Evolutionary conservation across 2,329 filamentous ascomycete genomes (phyloP).

Genomic region (Phialophora chinensis): DNA sequence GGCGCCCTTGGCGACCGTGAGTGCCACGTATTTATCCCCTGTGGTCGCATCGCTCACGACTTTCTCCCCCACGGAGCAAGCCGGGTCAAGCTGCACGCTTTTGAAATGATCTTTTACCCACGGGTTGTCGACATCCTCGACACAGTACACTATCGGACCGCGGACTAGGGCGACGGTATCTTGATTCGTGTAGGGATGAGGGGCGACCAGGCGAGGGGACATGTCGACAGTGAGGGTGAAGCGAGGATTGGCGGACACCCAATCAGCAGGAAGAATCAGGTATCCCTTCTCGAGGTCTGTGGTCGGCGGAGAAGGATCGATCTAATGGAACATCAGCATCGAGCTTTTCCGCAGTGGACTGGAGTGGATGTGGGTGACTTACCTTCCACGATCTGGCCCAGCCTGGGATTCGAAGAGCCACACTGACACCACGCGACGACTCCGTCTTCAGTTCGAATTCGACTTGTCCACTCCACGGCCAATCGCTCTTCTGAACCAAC

Average conservation of each 20-base stretch:
- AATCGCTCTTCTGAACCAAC: constrained; percentile 60
- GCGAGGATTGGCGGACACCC: constrained; percentile 47
- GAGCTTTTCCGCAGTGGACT: neutral
- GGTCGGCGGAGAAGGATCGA: constrained; percentile 46
- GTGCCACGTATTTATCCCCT: constrained; percentile 25
- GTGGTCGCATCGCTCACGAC: constrained; percentile 19
- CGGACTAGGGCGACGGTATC: constrained; percentile 60
- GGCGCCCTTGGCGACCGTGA: constrained; percentile 25
- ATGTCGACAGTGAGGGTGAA: constrained; percentile 59
- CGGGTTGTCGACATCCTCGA: constrained; percentile 64
- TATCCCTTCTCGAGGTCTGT: constrained; percentile 56
- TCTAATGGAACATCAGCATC: constrained; percentile 28
- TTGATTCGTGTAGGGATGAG: constrained; percentile 64
- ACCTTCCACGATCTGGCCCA: constrained; percentile 54
- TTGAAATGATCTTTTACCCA: constrained; percentile 65
- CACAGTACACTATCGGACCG: constrained; percentile 66
- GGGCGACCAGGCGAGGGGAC: constrained; percentile 55
- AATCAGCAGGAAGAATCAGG: constrained; percentile 53
- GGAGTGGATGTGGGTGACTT: constrained; percentile 18
- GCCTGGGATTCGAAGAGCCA: constrained; percentile 55
- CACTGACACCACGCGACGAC: neutral
- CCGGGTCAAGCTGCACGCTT: constrained; percentile 37
- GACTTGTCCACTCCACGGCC: constrained; percentile 63
- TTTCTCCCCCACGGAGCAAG: constrained; percentile 17
- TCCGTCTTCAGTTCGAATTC: constrained; percentile 45